Evolutionary conservation across 192 early-diverging fungal species (phyloP), one percentile per base, ranked within the genome.

Genomic region (Fimicolochytrium jonesii): DNA sequence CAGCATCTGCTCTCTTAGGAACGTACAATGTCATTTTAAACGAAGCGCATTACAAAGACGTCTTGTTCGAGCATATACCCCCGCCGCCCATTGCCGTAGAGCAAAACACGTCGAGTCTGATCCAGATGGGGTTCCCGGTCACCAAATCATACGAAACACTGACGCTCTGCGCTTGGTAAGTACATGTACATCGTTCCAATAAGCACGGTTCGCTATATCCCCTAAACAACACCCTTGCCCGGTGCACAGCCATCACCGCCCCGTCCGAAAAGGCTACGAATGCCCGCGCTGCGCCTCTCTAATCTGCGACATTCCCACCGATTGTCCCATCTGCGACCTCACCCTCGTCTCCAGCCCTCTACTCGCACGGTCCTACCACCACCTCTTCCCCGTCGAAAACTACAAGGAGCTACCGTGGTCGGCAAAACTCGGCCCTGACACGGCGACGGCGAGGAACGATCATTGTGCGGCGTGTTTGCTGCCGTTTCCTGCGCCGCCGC

Each of bases 51-150:
- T 86, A 88, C 68, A 82, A 84, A 48, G 95, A 98, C 31, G 49
- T 90, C 15, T 42, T 98, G 11, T 88, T 93, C 59, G 90, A 90
- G 59, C 75, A 79, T 22, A 83, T 98, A 17, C 89, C 94, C 39
- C 95, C 95, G n/a, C 92, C 94, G 2, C 78, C 91, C 1, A 46
- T 94, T 3, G 77, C 80, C 2, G 63, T 20, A 11, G 67, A 67
- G 13, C 71, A 71, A 48, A 77, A 72, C 4, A 79, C 80, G 34
- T 62, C 84, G 6, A 76, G 73, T 18, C 63, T 93, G 35, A 88
- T 97, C 18, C 82, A 81, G 41, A 98, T 98, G 95, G 95, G 95
- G 32, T 98, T 98, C 53, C 92, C 95, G 0, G 69, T 63, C 15
- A 77, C 73, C 23, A 64, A 61, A 1, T 32, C 36, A 25, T 71